These are phyloP conservation scores for Ziziphus jujuba DNA, from an alignment of 306 rosid species.

Conservation along the genomic window DNA sequence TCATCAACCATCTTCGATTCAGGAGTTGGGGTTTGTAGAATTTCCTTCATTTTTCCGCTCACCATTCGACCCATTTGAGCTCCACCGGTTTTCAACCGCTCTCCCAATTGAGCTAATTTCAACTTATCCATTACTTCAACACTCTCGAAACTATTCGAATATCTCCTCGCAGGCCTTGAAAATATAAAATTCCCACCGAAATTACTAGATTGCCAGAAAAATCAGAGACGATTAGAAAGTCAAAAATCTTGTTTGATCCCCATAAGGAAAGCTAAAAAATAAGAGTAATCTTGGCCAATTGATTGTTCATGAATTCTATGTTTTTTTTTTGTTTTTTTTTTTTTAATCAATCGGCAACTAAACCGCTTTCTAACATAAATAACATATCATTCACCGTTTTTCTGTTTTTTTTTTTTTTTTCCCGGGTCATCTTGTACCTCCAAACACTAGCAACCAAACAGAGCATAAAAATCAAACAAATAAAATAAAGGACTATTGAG, in stretches of 20 bases:
- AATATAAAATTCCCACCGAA: background rate
- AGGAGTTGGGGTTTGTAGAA: conserved; percentile 58
- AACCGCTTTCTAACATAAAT: no score
- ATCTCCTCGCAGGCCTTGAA: background rate
- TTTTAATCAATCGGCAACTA: no score
- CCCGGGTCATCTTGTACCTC: no score
- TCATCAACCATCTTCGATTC: conserved; percentile 84
- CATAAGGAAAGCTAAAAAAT: no score
- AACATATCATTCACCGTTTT: no score
- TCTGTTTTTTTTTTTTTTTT: no score
- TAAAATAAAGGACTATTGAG: background rate
- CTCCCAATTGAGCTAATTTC: conserved; percentile 58
- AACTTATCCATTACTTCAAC: conserved; percentile 50
- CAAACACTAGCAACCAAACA: background rate
- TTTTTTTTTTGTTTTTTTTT: no score
- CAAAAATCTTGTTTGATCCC: no score
- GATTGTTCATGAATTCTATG: no score
- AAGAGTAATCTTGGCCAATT: no score
- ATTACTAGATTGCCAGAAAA: no score
- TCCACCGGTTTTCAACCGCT: conserved; percentile 67
- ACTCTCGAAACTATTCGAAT: background rate
- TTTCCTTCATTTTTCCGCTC: conserved; percentile 67
- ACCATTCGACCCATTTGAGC: conserved; percentile 75
- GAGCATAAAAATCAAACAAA: background rate
- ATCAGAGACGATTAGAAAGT: no score